phyloP scores from a whole-genome alignment of 148 eudicot genomes.

The Diospyros lotus region DNA sequence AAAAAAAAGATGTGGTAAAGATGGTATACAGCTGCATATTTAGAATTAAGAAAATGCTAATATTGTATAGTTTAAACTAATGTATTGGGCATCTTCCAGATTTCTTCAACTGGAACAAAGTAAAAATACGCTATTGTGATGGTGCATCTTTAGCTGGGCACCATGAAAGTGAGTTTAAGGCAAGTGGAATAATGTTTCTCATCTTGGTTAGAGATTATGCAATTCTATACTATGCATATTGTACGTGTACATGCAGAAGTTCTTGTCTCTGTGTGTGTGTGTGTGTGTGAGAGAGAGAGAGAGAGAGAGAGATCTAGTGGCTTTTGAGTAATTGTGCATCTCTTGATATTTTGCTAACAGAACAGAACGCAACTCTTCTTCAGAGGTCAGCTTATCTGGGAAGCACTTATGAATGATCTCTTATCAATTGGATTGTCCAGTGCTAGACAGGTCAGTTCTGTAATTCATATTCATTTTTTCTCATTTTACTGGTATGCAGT shows the following conservation, averaged over 20 bases:
- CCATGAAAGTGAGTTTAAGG: constrained; percentile 64
- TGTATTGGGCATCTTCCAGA: constrained; percentile 34
- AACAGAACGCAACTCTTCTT: constrained; percentile 78
- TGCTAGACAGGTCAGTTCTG: constrained; percentile 48
- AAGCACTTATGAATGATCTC: constrained; percentile 71
- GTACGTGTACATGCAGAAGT: background rate
- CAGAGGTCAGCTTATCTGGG: constrained; percentile 93
- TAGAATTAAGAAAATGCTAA: too few relatives aligned
- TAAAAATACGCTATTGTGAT: constrained; percentile 90
- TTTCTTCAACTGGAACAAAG: constrained; percentile 95
- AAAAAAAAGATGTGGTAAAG: too few relatives aligned
- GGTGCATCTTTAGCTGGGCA: constrained; percentile 88
- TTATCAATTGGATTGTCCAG: constrained; percentile 62
- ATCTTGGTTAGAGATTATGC: constrained; percentile 2
- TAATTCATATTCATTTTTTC: too few relatives aligned
- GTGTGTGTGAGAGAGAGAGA: background rate
- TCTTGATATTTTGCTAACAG: constrained; percentile 32
- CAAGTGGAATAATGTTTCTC: constrained; percentile 21
- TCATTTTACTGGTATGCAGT: too few relatives aligned
- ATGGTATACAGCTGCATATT: too few relatives aligned
- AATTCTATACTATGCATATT: background rate
- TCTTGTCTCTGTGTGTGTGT: background rate
- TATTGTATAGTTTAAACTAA: background rate
- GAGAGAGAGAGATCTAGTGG: background rate
- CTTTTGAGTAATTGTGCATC: background rate